Evolutionary conservation across 257 asterid species (phyloP).

Genomic region (Buddleja alternifolia): DNA sequence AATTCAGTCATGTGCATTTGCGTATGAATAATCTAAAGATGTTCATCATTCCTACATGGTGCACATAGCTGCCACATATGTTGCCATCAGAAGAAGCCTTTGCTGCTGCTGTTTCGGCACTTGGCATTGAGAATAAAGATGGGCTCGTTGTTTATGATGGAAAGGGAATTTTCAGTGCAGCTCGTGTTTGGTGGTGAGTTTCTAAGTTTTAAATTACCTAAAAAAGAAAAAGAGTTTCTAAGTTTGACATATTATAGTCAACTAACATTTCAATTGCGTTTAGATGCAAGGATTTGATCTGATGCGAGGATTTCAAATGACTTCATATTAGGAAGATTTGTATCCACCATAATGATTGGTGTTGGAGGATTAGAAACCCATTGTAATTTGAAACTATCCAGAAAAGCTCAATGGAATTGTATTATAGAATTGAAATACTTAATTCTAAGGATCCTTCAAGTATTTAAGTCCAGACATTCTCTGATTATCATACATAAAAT

Average conservation of each 20-base stretch:
- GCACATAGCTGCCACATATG: constrained; percentile 92
- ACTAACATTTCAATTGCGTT: not conserved
- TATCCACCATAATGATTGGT: no score
- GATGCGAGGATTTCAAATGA: no score
- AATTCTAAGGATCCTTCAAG: not conserved
- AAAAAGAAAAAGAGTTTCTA: no score
- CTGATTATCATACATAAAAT: not conserved
- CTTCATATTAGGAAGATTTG: no score
- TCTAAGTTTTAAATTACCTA: constrained; percentile 15
- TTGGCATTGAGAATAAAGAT: constrained; percentile 91
- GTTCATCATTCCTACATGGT: constrained; percentile 25
- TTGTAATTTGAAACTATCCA: no score
- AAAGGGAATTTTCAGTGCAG: constrained; percentile 97
- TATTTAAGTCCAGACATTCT: constrained; percentile 9
- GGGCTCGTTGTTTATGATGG: constrained; percentile 94
- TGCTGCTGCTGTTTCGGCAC: constrained; percentile 98
- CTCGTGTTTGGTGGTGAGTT: constrained; percentile 99
- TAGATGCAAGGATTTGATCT: no score
- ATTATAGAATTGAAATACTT: no score
- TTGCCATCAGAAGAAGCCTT: constrained; percentile 96
- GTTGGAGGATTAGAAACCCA: no score
- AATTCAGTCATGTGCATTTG: constrained; percentile 2
- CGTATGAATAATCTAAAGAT: constrained; percentile 7
- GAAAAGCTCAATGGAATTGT: no score
- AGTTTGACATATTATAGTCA: constrained; percentile 4